A percentile compares a stretch with the other conserved stretches of the same genome.
Evolutionary conservation across 2,329 filamentous ascomycete genomes (phyloP).

Genomic region (Paraphaeosphaeria minitans): DNA sequence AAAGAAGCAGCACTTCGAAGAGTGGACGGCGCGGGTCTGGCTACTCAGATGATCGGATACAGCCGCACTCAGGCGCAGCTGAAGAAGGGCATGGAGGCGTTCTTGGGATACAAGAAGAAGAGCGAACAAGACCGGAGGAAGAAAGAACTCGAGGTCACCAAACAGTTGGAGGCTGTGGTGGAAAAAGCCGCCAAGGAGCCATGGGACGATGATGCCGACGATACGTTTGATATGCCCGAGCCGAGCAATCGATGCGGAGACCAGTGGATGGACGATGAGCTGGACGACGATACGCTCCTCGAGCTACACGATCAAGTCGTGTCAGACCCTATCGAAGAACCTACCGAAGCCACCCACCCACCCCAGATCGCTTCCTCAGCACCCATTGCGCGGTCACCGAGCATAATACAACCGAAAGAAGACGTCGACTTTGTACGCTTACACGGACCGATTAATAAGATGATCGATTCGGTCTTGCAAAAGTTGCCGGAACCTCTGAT

Average conservation of each 20-base stretch:
- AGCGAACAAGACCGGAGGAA: constrained; percentile 27
- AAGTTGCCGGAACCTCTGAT: constrained; percentile 34
- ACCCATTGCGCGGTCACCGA: constrained; percentile 7
- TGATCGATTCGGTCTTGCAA: constrained; percentile 30
- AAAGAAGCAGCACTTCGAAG: constrained; percentile 37
- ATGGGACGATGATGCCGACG: constrained; percentile 36
- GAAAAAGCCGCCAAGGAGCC: constrained; percentile 37
- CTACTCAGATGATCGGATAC: constrained; percentile 48
- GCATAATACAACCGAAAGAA: constrained; percentile 14
- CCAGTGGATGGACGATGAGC: constrained; percentile 34
- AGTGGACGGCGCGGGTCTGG: constrained; percentile 41
- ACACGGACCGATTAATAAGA: constrained; percentile 39
- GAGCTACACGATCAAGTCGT: constrained; percentile 34
- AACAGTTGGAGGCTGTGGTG: constrained; percentile 28
- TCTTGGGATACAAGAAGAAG: constrained; percentile 36
- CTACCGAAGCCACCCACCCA: constrained; percentile 3
- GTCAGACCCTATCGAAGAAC: constrained; percentile 32
- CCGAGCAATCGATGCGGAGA: constrained; percentile 16
- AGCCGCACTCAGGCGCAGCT: constrained; percentile 44
- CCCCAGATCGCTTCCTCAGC: constrained; percentile 6
- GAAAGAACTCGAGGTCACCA: constrained; percentile 25
- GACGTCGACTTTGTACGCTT: constrained; percentile 30
- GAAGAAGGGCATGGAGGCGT: constrained; percentile 47
- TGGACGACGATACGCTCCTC: constrained; percentile 42
- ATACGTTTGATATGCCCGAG: constrained; percentile 20